Evolutionary conservation across 1,284 basidiomycete species (phyloP), one percentile per base, ranked within the genome.

Genomic region (Paramarasmius palmivorus): DNA sequence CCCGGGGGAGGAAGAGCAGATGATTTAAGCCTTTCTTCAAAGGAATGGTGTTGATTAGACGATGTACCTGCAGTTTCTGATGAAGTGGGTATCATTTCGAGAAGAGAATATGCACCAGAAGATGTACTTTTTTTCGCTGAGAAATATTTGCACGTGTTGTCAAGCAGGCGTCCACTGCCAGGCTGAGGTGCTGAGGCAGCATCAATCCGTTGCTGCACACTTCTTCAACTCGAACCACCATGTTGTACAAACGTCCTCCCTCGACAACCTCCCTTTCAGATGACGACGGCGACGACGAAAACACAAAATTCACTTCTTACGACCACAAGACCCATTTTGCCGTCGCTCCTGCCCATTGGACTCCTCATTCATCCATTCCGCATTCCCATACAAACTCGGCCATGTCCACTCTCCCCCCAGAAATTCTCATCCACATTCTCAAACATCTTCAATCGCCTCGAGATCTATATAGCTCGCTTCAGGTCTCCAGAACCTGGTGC

Each of bases 401-500:
- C 62, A 81, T 80, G 69, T 74, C 81, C 4, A 71, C 75, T 42
- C 76, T 98, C 6, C 95, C 95, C 2, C 88, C 93, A 50, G 95
- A 98, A 70, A 84, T 98, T 40, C 83, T 98, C 60, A 89, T 95
- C n/a, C 87, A 98, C 73, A 90, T 98, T 63, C 82, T 99, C 61
- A 90, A 89, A 56, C 86, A 94, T 61, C 78, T 99, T 10, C 83
- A 90, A 55, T 79, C 82, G 0, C 75, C 86, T 20, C 78, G 80
- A 52, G 92, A 96, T 71, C 78, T 97, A 38, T 84, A 90, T 59
- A 78, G 80, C 57, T 81, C 85, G 46, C 78, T 97, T 54, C 83
- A 90, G 52, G 95, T 98, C 32, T 95, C 89, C 35, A 87, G 92
- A 54, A 80, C 87, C 12, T 99, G 97, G 95, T 98, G 95, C 75